phyloP scores from a whole-genome alignment of 306 rosid genomes.

The Biancaea sappan region DNA sequence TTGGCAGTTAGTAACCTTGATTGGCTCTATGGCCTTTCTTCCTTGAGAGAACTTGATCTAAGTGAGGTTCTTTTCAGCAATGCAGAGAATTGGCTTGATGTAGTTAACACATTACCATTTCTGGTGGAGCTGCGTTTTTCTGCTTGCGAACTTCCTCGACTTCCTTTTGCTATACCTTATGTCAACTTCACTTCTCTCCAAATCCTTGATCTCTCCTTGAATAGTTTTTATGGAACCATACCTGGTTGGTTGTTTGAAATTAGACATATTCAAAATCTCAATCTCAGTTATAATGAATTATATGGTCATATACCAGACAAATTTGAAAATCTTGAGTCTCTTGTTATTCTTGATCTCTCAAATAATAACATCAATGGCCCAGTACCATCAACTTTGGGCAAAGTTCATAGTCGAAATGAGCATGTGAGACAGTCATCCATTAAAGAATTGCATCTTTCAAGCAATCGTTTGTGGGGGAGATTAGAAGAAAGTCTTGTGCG shows the following conservation, averaged over 20 bases:
- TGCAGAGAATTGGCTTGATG: slow-evolving; percentile 25
- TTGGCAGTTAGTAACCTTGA: not conserved
- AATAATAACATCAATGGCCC: not conserved
- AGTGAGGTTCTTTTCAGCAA: slow-evolving; percentile 10
- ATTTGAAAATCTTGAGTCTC: not conserved
- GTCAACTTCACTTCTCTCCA: slow-evolving; percentile 10
- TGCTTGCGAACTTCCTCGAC: not conserved
- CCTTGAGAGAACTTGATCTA: slow-evolving; percentile 26
- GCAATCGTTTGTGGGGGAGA: slow-evolving; percentile 12
- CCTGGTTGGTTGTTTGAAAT: slow-evolving; percentile 37
- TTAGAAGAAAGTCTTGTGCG: not conserved
- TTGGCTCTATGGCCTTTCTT: slow-evolving; percentile 28
- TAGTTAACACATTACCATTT: not conserved
- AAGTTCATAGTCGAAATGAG: not conserved
- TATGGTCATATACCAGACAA: slow-evolving; percentile 22
- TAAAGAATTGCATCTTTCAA: slow-evolving; percentile 12
- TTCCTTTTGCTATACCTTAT: not conserved
- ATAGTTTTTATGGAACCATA: not conserved
- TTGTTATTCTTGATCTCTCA: slow-evolving; percentile 26
- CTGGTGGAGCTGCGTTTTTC: slow-evolving; percentile 22
- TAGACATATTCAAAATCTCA: slow-evolving; percentile 12
- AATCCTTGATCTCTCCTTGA: slow-evolving; percentile 19
- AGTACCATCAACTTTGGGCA: slow-evolving; percentile 25
- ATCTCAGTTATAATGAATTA: not conserved
- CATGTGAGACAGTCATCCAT: not conserved